Conservation (phyloP, 768 basidiomycete species). For the Amanita muscaria region DNA sequence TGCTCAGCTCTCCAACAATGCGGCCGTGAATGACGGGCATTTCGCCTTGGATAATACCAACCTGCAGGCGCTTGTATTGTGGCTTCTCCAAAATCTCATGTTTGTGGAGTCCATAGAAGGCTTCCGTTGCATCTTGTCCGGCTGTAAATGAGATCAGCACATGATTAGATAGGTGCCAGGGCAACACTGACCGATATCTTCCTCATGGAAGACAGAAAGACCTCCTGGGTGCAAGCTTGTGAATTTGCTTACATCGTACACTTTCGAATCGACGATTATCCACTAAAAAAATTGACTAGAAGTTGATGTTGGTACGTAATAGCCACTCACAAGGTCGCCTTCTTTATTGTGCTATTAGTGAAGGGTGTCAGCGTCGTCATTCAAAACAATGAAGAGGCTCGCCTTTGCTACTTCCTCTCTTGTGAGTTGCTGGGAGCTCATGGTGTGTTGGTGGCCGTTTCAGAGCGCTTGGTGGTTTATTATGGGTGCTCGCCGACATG, state of each 20-base stretch:
- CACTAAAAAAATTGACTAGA: constrained; percentile 44
- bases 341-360: constrained; percentile 59
- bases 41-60: constrained; percentile 69
- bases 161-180: constrained; percentile 27
- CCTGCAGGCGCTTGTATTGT: constrained; percentile 66
- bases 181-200: constrained; percentile 56
- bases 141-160: constrained; percentile 41
- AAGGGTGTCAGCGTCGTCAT: constrained; percentile 9
- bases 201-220: constrained; percentile 61
- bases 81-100: constrained; percentile 79
- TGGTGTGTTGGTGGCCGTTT: constrained; percentile 5
- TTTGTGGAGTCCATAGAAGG: constrained; percentile 86
- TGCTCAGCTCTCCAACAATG: constrained; percentile 56
- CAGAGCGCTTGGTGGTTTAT: not conserved
- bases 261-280: constrained; percentile 80
- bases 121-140: constrained; percentile 83
- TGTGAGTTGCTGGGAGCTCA: constrained; percentile 29
- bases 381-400: constrained; percentile 3
- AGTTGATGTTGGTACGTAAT: not conserved
- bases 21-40: constrained; percentile 47
- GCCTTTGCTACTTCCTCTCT: constrained; percentile 39
- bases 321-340: constrained; percentile 52
- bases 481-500: not conserved
- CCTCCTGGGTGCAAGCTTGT: constrained; percentile 85
- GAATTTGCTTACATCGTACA: constrained; percentile 79